Percentiles rank a stretch among this genome's conserved stretches.
These are phyloP conservation scores for Epichloe gansuensis DNA, from an alignment of 2,329 filamentous ascomycete species.

Conservation along the genomic window DNA sequence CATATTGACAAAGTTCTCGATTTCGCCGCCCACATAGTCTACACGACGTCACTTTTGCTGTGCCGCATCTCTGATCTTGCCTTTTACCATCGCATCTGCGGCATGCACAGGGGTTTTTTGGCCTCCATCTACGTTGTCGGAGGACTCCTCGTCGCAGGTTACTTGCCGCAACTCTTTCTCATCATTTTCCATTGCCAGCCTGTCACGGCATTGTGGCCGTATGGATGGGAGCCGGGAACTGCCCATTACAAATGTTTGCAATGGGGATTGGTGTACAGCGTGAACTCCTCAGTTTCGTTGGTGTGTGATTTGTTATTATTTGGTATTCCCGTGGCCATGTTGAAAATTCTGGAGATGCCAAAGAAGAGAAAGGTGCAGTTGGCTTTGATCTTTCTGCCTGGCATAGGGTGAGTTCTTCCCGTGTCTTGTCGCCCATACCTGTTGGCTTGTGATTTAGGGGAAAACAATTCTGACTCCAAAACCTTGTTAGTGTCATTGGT, in stretches of 20 bases:
- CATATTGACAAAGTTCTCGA: constrained; percentile 32
- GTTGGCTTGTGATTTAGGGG: background rate
- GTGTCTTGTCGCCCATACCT: background rate
- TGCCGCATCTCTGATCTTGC: constrained; percentile 39
- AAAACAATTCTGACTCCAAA: background rate
- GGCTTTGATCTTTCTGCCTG: constrained; percentile 33
- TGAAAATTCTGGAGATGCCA: constrained; percentile 31
- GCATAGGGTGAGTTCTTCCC: constrained; percentile 27
- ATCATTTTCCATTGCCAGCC: constrained; percentile 38
- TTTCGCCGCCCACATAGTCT: constrained; percentile 37
- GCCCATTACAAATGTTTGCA: constrained; percentile 30
- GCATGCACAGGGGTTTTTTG: constrained; percentile 22
- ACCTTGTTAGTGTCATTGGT: constrained; percentile 28
- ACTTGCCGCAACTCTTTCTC: constrained; percentile 34
- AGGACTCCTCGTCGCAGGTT: constrained; percentile 27
- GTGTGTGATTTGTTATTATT: constrained; percentile 38
- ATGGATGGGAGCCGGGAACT: constrained; percentile 30
- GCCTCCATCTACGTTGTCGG: constrained; percentile 23
- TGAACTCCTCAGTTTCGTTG: constrained; percentile 36
- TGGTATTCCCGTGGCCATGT: constrained; percentile 34
- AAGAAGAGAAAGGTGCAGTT: constrained; percentile 33
- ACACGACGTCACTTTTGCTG: constrained; percentile 34
- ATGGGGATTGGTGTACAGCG: constrained; percentile 39
- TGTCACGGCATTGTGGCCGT: constrained; percentile 38
- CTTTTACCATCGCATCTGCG: constrained; percentile 35